Evolutionary conservation across 2,329 filamentous ascomycete species (phyloP), one percentile per base, ranked within the genome.

Genomic region (Ramichloridium luteum): DNA sequence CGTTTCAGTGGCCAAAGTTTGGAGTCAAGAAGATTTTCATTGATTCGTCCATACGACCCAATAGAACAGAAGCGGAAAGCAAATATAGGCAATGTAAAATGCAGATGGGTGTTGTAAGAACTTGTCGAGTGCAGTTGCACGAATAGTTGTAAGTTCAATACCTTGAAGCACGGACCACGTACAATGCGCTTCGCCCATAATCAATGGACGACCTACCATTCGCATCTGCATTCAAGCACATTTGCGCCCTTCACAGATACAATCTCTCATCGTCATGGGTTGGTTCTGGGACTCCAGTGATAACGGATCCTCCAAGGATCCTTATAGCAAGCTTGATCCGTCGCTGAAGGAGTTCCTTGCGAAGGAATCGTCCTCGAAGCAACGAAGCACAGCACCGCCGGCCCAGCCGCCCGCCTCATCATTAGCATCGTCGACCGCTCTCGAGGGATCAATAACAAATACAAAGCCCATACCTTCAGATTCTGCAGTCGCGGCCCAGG

Each of bases 261-360:
- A 10, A 5, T 5, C 3, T 30, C 18, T 47, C 34, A 41, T n/a
- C 20, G 20, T n/a, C 20, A 76, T 78, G 74, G 70, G 72, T 47
- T 77, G 74, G 74, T 66, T 77, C 39, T 76, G 72, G 71, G 62
- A 65, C 36, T 56, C 51, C n/a, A 44, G 43, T 10, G 25, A 32
- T 14, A 41, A 38, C 25, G 41, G 40, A 31, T 47, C 49, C 41
- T 55, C 58, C 32, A 61, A 75, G 40, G 73, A 82, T 51, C 76
- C 80, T 14, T 67, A 84, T 43, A 67, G 70, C 46, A 77, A 80
- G 47, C 75, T 94, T 47, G 84, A 93, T 51, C 80, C 83, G 23
- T 76, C 77, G 42, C 71, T 93, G 35, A 79, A 80, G 50, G 80
- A 88, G 43, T 93, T 86, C 57, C 75, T 93, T 50, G 68, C 85